These are phyloP conservation scores for Cercospora berteroae DNA, from an alignment of 2,329 filamentous ascomycete species.

Conservation along the genomic window DNA sequence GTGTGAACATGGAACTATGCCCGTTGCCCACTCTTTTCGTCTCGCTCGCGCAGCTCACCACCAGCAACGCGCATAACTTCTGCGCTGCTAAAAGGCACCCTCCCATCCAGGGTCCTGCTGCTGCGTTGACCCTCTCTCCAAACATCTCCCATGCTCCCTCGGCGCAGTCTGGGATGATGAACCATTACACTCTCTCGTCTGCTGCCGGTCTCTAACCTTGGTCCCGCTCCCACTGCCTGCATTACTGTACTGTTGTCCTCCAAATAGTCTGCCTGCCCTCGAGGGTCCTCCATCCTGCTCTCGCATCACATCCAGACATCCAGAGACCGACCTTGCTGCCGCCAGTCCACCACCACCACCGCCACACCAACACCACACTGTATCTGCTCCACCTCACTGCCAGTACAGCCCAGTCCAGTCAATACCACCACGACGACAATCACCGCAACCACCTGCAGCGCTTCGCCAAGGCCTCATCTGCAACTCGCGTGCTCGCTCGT, in stretches of 20 bases:
- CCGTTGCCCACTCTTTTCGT: neutral
- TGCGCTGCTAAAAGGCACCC: neutral
- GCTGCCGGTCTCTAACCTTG: slow-evolving; percentile 24
- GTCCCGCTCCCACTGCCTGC: slow-evolving; percentile 10
- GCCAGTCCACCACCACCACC: no score
- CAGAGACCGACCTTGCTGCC: neutral
- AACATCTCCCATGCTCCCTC: slow-evolving; percentile 18
- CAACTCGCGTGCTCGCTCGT: neutral
- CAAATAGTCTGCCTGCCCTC: neutral
- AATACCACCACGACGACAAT: neutral
- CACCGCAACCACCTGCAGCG: neutral
- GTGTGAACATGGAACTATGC: slow-evolving; percentile 3
- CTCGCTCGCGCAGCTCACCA: neutral
- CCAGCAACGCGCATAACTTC: neutral
- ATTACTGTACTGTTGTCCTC: slow-evolving; percentile 10
- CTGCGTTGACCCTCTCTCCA: slow-evolving; percentile 15
- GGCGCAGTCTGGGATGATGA: slow-evolving; percentile 22
- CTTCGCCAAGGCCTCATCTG: neutral
- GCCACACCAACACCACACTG: neutral
- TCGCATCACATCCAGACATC: neutral
- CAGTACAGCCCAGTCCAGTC: neutral
- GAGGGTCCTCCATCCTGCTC: neutral
- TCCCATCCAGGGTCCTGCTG: slow-evolving; percentile 12
- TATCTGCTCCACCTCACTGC: neutral
- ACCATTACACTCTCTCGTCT: slow-evolving; percentile 18